phyloP scores from a whole-genome alignment of 2,329 filamentous ascomycete genomes.

The Aaosphaeria pasadenensis region DNA sequence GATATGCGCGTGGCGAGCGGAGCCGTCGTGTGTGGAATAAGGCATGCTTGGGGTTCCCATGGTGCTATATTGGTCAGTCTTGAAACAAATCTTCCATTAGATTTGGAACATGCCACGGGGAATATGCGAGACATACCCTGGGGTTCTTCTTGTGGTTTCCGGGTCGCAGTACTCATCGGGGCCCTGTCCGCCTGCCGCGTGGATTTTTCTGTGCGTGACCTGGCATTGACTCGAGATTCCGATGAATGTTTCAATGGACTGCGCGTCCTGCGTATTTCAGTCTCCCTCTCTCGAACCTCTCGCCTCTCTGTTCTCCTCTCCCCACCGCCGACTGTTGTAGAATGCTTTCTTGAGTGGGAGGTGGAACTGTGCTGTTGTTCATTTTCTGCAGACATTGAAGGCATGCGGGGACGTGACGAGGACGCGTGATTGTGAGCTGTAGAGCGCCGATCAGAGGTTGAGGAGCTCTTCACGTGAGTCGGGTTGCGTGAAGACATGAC shows the following conservation, averaged over 20 bases:
- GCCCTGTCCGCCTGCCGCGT: conserved; percentile 21
- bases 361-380: conserved; percentile 22
- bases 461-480: conserved; percentile 24
- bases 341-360: conserved; percentile 27
- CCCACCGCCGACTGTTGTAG: conserved; percentile 14
- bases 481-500: conserved; percentile 34
- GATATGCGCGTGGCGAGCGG: conserved; percentile 71
- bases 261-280: conserved; percentile 30
- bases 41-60: conserved; percentile 78
- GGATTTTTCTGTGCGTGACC: conserved; percentile 30
- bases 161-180: conserved; percentile 15
- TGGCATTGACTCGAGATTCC: conserved; percentile 31
- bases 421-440: conserved; percentile 27
- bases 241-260: conserved; percentile 35
- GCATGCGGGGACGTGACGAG: conserved; percentile 35
- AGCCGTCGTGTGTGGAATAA: conserved; percentile 67
- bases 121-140: conserved; percentile 6
- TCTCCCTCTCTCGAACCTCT: conserved; percentile 35
- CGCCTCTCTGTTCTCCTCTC: conserved; percentile 35
- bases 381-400: conserved; percentile 23
- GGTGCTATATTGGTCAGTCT: conserved; percentile 30
- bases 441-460: conserved; percentile 29
- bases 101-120: background rate
- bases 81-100: conserved; percentile 4
- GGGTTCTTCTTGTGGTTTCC: conserved; percentile 23